Percentiles rank a stretch among this genome's conserved stretches.
These are phyloP conservation scores for Talaromyces rugulosus DNA, from an alignment of 2,329 filamentous ascomycete genomes.

Conservation along the genomic window DNA sequence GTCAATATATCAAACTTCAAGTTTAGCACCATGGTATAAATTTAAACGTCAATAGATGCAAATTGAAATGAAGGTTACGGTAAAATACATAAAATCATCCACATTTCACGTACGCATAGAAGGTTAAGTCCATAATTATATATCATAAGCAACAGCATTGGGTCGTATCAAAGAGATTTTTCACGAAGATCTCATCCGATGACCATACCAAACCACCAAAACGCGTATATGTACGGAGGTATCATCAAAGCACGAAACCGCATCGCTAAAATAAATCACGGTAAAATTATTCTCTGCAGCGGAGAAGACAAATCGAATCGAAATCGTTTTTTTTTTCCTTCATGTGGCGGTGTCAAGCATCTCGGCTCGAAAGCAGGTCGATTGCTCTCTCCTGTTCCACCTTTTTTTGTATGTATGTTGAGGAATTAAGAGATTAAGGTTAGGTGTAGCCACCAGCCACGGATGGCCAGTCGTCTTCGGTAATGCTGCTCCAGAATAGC, in stretches of 20 bases:
- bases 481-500: constrained; percentile 98
- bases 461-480: constrained; percentile 93
- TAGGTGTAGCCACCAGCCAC: constrained; percentile 34
- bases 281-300: constrained; percentile 4
- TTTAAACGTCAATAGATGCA: no score
- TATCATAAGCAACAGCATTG: constrained; percentile 1
- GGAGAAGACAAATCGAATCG: constrained; percentile 4
- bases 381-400: background rate
- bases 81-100: background rate
- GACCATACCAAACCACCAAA: constrained; percentile 5
- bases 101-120: background rate
- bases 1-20: no score
- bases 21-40: no score
- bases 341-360: constrained; percentile 5
- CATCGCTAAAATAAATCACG: constrained; percentile 11
- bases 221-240: constrained; percentile 13
- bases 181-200: background rate
- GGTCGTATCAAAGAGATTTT: constrained; percentile 1
- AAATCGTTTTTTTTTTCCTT: background rate
- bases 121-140: background rate
- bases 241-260: constrained; percentile 13
- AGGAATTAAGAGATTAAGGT: background rate
- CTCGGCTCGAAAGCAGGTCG: background rate
- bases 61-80: background rate
- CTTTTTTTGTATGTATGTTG: background rate